A percentile compares a stretch with the other conserved stretches of the same genome.
Evolutionary conservation across 202 grass and related monocot genomes (phyloP).

Genomic region (Saccharum hybrid): DNA sequence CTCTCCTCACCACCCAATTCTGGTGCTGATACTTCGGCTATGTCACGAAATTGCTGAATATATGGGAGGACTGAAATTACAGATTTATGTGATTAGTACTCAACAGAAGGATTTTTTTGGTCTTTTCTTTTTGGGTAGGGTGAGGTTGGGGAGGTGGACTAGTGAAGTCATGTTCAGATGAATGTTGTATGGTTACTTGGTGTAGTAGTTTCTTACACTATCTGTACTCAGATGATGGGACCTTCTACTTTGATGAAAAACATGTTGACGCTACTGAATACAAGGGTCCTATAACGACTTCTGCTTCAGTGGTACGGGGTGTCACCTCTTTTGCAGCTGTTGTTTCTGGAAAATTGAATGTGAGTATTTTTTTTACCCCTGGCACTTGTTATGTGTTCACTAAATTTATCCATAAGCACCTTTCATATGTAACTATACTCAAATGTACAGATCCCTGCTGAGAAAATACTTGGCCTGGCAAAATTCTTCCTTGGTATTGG

Average conservation of each 20-base stretch:
- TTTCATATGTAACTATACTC: conserved; percentile 25
- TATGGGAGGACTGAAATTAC: background rate
- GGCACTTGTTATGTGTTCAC: conserved; percentile 18
- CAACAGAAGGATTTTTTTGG: background rate
- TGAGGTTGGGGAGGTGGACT: background rate
- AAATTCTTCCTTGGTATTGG: conserved; percentile 95
- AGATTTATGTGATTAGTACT: background rate
- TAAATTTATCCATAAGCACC: conserved; percentile 34
- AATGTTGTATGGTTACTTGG: background rate
- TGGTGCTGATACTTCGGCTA: background rate
- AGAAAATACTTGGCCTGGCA: conserved; percentile 83
- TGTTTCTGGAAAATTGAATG: conserved; percentile 82
- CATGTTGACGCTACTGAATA: conserved; percentile 80
- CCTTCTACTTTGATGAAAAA: conserved; percentile 94
- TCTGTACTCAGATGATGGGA: conserved; percentile 71
- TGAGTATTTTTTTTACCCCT: conserved; percentile 39
- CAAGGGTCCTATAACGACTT: conserved; percentile 84
- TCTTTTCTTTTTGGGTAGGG: background rate
- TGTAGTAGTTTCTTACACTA: conserved; percentile 22
- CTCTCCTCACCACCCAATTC: background rate
- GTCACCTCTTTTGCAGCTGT: conserved; percentile 66
- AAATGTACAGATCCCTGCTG: conserved; percentile 72
- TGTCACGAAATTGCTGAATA: background rate
- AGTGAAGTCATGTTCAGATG: background rate
- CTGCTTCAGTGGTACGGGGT: conserved; percentile 84